Conservation (phyloP, 2,329 filamentous ascomycete species). For the Fusarium circinatum region DNA sequence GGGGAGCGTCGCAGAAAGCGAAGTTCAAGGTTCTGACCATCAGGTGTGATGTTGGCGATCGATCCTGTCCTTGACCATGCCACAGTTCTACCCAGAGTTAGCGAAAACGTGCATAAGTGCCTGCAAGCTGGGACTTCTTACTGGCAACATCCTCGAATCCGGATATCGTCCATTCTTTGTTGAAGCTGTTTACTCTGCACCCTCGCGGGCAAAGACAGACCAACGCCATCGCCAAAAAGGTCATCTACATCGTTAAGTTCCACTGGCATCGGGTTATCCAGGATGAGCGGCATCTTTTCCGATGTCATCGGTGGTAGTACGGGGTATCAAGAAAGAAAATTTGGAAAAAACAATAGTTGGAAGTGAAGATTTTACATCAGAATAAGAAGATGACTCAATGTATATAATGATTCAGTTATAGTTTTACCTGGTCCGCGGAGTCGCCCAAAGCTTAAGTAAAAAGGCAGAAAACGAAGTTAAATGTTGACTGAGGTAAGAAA, state of each 20-base stretch:
- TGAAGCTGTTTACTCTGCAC: slow-evolving; percentile 69
- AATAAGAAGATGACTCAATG: background rate
- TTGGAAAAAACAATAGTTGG: slow-evolving; percentile 8
- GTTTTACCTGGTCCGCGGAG: slow-evolving; percentile 5
- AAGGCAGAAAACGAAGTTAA: slow-evolving; percentile 14
- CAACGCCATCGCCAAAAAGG: slow-evolving; percentile 78
- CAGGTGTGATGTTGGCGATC: slow-evolving; percentile 81
- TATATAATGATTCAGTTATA: slow-evolving; percentile 20
- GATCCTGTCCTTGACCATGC: slow-evolving; percentile 90
- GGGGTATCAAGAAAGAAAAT: slow-evolving; percentile 34
- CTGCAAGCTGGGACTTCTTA: slow-evolving; percentile 56
- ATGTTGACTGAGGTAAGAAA: slow-evolving; percentile 29
- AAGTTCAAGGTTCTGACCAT: slow-evolving; percentile 76
- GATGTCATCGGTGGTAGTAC: slow-evolving; percentile 46
- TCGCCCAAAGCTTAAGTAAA: slow-evolving; percentile 17
- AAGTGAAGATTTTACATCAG: slow-evolving; percentile 22
- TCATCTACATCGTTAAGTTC: slow-evolving; percentile 74
- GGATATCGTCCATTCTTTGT: slow-evolving; percentile 80
- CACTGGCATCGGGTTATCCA: slow-evolving; percentile 58
- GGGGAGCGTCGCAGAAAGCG: slow-evolving; percentile 76
- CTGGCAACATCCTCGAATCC: slow-evolving; percentile 82
- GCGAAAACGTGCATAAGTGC: background rate
- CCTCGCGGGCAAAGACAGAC: slow-evolving; percentile 63
- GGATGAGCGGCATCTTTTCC: slow-evolving; percentile 57
- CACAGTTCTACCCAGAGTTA: slow-evolving; percentile 67